Conservation (phyloP, 2,329 filamentous ascomycete species). For the Lachnellula arida region DNA sequence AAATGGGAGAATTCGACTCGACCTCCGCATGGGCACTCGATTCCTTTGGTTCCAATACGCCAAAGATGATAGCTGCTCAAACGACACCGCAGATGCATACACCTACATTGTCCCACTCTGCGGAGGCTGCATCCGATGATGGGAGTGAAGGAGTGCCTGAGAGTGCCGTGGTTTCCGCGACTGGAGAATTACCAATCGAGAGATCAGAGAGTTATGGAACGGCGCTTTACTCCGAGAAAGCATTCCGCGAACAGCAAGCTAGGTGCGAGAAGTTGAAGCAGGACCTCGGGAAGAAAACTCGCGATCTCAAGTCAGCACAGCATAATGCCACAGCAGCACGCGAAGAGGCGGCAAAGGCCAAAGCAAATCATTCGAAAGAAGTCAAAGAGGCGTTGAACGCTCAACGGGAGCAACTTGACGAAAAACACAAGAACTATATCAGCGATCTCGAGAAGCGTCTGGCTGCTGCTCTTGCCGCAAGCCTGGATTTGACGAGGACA, state of each 20-base stretch:
- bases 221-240: neutral
- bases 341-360: neutral
- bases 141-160: neutral
- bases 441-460: too few relatives aligned
- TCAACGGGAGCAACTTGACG: neutral
- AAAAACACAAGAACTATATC: too few relatives aligned
- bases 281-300: neutral
- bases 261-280: neutral
- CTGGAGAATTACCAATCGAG: neutral
- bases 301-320: neutral
- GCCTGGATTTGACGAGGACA: too few relatives aligned
- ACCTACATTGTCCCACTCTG: neutral
- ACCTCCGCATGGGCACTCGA: neutral
- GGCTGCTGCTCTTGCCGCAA: too few relatives aligned
- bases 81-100: neutral
- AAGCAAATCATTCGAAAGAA: neutral
- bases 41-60: neutral
- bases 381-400: neutral
- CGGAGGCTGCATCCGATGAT: neutral
- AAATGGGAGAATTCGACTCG: neutral
- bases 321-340: neutral
- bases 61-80: neutral
- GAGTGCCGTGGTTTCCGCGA: neutral
- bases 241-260: neutral
- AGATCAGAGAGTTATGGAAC: neutral